phyloP scores from a whole-genome alignment of 2,329 filamentous ascomycete species.

The Aspergillus fijiensis region DNA sequence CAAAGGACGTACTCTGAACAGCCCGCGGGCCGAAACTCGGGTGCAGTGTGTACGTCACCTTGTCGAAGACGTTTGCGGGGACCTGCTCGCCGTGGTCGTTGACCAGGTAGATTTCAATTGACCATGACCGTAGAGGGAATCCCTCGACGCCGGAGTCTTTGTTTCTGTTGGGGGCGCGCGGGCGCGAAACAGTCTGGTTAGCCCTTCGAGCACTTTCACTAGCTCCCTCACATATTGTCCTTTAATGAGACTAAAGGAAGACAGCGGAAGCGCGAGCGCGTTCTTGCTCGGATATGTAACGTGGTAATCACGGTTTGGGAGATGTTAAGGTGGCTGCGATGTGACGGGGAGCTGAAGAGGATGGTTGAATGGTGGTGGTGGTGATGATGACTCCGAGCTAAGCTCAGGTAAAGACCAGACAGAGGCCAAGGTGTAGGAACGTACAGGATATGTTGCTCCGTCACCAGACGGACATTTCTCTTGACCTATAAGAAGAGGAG shows the following conservation, averaged over 20 bases:
- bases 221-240: neutral
- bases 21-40: slow-evolving; percentile 83
- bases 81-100: slow-evolving; percentile 84
- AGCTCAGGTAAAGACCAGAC: slow-evolving; percentile 9
- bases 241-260: neutral
- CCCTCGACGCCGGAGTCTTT: slow-evolving; percentile 80
- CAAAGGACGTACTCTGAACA: slow-evolving; percentile 67
- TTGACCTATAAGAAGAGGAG: slow-evolving; percentile 57
- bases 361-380: neutral
- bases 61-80: slow-evolving; percentile 81
- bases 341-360: slow-evolving; percentile 7
- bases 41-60: slow-evolving; percentile 89
- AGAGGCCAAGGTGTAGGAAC: slow-evolving; percentile 37
- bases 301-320: neutral
- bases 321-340: neutral
- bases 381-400: neutral
- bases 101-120: slow-evolving; percentile 77
- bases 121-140: slow-evolving; percentile 92
- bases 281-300: neutral
- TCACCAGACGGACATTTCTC: slow-evolving; percentile 88
- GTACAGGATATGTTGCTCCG: slow-evolving; percentile 86
- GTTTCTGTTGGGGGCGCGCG: slow-evolving; percentile 53
- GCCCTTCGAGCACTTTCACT: neutral
- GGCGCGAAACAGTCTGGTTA: slow-evolving; percentile 4
- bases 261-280: slow-evolving; percentile 5